Base-by-base conservation (phyloP, 2,329 filamentous ascomycete genomes). In the Aspergillus hortae region DNA sequence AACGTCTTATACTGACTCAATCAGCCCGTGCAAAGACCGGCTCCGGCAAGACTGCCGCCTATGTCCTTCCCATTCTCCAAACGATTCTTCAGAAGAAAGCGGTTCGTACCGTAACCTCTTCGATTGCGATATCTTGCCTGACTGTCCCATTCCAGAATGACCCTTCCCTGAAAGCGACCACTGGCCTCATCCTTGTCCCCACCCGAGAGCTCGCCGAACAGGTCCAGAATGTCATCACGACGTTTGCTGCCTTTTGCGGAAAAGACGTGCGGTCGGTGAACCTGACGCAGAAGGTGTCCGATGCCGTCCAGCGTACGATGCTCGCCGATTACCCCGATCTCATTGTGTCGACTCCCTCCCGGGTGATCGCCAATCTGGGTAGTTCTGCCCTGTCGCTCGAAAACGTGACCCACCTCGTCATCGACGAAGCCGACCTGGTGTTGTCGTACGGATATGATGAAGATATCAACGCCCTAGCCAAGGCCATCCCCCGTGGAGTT, bases 31-130 rank as follows among this genome's bases (percentile, higher is more conserved):
- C 92, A 35, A 95, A 92, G 72, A 97, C 94, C 4, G 94, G 94
- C 11, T 96, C 92, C 4, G 94, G 94, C 61, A 99, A 99, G 79
- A 99, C 94, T 10, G 90, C 90, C n/a, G 92, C 94, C 46, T 97
- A 97, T 68, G 77, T 96, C 6, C 80, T 99, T 40, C 94, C 94
- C 1, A 81, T 96, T n/a, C 74, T 99, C 14, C 88, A 96, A 61
- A 82, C 83, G 33, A 89, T 96, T 56, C 75, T 99, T 51, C 89
- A 87, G 67, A 83, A 84, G 59, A 96, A 96, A 73, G 74, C 81
- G 62, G 84, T 86, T 70, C 51, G 68, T 64, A 35, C 36, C 27
- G 30, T 43, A 17, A 47, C 5, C 23, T 42, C 14, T 4, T 6
- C 6, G 14, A 15, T 35, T 27, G 33, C 14, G 4, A n/a, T 12